Evolutionary conservation across 1,284 basidiomycete species (phyloP).

Genomic region (Vanrija pseudolonga): DNA sequence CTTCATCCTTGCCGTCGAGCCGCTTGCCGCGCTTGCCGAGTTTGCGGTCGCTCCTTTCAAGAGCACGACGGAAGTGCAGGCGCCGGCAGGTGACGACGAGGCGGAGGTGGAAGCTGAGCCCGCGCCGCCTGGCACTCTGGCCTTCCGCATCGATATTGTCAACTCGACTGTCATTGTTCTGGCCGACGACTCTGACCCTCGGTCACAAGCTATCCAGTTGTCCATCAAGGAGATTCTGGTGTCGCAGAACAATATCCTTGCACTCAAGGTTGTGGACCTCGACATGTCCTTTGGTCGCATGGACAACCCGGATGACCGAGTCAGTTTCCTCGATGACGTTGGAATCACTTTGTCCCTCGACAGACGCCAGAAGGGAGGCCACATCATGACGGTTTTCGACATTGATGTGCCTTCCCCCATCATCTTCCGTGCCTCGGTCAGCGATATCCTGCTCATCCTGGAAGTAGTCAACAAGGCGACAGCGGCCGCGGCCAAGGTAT

Average conservation of each 20-base stretch:
- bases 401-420: conserved; percentile 72
- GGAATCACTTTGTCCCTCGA: conserved; percentile 86
- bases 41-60: conserved; percentile 73
- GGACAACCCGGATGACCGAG: conserved; percentile 69
- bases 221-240: conserved; percentile 80
- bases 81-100: conserved; percentile 25
- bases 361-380: conserved; percentile 65
- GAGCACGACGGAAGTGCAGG: conserved; percentile 14
- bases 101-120: conserved; percentile 27
- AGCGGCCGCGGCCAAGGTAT: conserved; percentile 54
- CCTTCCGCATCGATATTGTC: conserved; percentile 83
- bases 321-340: conserved; percentile 90
- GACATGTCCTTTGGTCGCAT: conserved; percentile 94
- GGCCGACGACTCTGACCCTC: conserved; percentile 73
- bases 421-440: conserved; percentile 85
- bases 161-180: conserved; percentile 87
- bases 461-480: conserved; percentile 86
- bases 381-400: conserved; percentile 81
- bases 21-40: conserved; percentile 78
- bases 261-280: conserved; percentile 73
- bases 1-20: conserved; percentile 90
- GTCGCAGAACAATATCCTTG: conserved; percentile 85
- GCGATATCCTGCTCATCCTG: conserved; percentile 86
- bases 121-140: conserved; percentile 31
- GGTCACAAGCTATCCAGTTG: conserved; percentile 84